Conservation (phyloP, 1,284 basidiomycete genomes). For the Anthracocystis setariae region DNA sequence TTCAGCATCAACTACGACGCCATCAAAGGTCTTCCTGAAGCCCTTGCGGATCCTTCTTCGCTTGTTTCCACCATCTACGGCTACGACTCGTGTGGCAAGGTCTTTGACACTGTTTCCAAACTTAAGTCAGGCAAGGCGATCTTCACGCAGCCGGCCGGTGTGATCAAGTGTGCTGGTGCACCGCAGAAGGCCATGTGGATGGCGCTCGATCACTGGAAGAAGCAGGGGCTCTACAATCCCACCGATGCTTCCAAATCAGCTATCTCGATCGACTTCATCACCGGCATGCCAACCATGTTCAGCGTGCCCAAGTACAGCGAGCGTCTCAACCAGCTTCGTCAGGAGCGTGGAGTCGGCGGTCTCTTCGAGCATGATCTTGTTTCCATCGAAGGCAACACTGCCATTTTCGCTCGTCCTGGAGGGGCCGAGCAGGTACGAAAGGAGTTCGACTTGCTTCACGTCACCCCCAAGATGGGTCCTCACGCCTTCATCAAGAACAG, state of each 20-base stretch:
- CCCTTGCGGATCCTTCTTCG: constrained; percentile 78
- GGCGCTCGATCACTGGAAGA: constrained; percentile 62
- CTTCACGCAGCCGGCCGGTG: constrained; percentile 94
- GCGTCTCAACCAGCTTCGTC: constrained; percentile 80
- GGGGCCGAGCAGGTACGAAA: constrained; percentile 71
- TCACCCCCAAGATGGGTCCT: constrained; percentile 89
- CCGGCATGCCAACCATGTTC: constrained; percentile 91
- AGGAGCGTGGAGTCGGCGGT: constrained; percentile 81
- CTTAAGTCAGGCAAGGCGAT: constrained; percentile 83
- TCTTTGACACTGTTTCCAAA: constrained; percentile 70
- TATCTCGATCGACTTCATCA: constrained; percentile 81
- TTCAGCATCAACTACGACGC: constrained; percentile 80
- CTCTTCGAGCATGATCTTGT: constrained; percentile 86
- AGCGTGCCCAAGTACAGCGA: constrained; percentile 84
- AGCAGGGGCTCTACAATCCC: constrained; percentile 49
- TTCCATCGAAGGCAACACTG: constrained; percentile 75
- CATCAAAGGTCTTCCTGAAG: constrained; percentile 81
- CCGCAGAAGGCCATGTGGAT: constrained; percentile 69
- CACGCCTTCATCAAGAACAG: constrained; percentile 79
- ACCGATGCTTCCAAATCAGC: constrained; percentile 69
- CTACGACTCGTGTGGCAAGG: constrained; percentile 60
- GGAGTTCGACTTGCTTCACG: constrained; percentile 87
- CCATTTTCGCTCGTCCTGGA: constrained; percentile 74
- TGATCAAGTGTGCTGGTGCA: constrained; percentile 92
- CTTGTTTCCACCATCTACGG: constrained; percentile 94